Evolutionary conservation across 352 stramenopile genomes (phyloP).

Genomic region (Pythium apleroticum): DNA sequence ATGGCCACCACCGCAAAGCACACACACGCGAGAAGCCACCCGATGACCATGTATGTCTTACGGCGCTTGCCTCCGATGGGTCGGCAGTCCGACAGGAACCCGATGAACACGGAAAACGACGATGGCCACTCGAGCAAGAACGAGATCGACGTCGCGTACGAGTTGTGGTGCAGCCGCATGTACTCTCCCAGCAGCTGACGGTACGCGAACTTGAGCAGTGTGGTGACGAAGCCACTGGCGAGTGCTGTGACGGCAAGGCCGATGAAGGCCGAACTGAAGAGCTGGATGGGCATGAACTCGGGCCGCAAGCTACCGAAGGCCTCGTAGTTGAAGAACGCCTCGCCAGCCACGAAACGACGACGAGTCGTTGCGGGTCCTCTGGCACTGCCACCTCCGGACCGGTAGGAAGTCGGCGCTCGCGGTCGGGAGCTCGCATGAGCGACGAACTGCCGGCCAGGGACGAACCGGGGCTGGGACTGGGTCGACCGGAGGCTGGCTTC

Average conservation of each 20-base stretch:
- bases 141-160: conserved; percentile 37
- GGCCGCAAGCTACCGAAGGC: conserved; percentile 57
- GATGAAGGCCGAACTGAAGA: conserved; percentile 38
- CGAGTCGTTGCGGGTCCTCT: conserved; percentile 3
- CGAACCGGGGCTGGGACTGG: neutral
- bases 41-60: conserved; percentile 91
- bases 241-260: conserved; percentile 44
- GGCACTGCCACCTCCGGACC: neutral
- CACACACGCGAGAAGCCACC: conserved; percentile 23
- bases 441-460: neutral
- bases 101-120: conserved; percentile 79
- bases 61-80: conserved; percentile 84
- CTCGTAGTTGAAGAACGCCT: conserved; percentile 70
- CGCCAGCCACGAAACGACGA: conserved; percentile 52
- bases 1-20: conserved; percentile 10
- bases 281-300: conserved; percentile 32
- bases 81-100: conserved; percentile 86
- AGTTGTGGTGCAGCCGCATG: conserved; percentile 27
- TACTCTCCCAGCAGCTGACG: conserved; percentile 48
- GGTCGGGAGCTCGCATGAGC: neutral
- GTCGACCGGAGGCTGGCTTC: neutral
- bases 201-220: conserved; percentile 38
- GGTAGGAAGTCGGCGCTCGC: neutral
- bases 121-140: conserved; percentile 58
- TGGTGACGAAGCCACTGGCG: conserved; percentile 29